Evolutionary conservation across 768 basidiomycete species (phyloP).

Genomic region (Pleurotus pulmonarius): DNA sequence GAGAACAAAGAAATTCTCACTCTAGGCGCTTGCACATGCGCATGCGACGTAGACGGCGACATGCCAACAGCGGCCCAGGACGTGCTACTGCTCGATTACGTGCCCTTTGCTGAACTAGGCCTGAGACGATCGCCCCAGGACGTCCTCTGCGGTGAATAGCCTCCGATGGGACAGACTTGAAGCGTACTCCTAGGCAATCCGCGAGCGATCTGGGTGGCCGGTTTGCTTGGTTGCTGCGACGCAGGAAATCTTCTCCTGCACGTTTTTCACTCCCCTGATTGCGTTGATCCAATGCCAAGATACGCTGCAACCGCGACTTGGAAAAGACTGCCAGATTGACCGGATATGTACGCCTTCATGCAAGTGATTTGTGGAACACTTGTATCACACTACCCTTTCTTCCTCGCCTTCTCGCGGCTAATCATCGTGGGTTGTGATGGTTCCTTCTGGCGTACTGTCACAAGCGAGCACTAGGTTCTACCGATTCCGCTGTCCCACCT

Average conservation of each 20-base stretch:
- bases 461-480: not conserved
- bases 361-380: not conserved
- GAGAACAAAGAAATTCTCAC: not conserved
- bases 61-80: not conserved
- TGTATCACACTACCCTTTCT: not conserved
- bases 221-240: not conserved
- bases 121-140: not conserved
- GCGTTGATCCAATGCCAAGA: not conserved
- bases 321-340: not conserved
- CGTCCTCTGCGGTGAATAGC: no score
- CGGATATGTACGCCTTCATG: slow-evolving; percentile 3
- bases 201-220: slow-evolving; percentile 4
- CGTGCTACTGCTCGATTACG: not conserved
- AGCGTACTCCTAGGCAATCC: slow-evolving; percentile 4
- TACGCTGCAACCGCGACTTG: not conserved
- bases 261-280: slow-evolving; percentile 1
- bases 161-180: not conserved
- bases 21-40: slow-evolving; percentile 1
- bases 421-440: slow-evolving; percentile 4
- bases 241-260: not conserved
- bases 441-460: not conserved
- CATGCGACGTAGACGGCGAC: slow-evolving; percentile 6
- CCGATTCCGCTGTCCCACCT: slow-evolving; percentile 1
- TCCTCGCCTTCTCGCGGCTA: slow-evolving; percentile 1
- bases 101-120: slow-evolving; percentile 1